Percentiles rank a stretch among this genome's conserved stretches.
Evolutionary conservation across 164 flowering plant species (phyloP).

Genomic region (Protea cynaroides): DNA sequence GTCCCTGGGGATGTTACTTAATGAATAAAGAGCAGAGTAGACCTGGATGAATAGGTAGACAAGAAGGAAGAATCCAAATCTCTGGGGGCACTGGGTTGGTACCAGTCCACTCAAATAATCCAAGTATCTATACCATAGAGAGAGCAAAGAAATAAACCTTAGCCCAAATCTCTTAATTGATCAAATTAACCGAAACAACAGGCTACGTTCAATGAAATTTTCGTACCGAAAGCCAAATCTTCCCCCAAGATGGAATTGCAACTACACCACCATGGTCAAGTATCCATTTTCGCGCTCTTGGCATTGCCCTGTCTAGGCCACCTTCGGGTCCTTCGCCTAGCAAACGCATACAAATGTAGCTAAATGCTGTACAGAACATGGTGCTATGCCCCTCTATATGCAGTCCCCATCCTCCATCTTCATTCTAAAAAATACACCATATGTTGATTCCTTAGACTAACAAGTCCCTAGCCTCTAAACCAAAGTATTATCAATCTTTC

Average conservation of each 20-base stretch:
- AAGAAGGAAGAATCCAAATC: constrained; percentile 41
- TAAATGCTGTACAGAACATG: constrained; percentile 31
- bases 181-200: too few relatives aligned
- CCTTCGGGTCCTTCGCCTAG: constrained; percentile 31
- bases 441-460: too few relatives aligned
- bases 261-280: constrained; percentile 42
- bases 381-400: constrained; percentile 42
- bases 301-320: constrained; percentile 24
- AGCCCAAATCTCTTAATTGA: too few relatives aligned
- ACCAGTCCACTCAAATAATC: constrained; percentile 48
- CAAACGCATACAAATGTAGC: constrained; percentile 31
- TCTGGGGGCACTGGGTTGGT: constrained; percentile 52
- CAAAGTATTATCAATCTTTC: background rate
- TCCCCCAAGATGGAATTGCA: constrained; percentile 52
- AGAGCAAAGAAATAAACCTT: background rate
- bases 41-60: constrained; percentile 46
- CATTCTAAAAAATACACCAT: constrained; percentile 25
- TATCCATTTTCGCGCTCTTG: constrained; percentile 41
- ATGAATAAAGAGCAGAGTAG: background rate
- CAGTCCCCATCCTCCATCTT: constrained; percentile 50
- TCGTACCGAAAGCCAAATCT: constrained; percentile 48
- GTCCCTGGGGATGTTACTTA: background rate
- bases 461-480: too few relatives aligned
- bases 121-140: constrained; percentile 30
- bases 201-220: background rate